Percentiles rank a stretch among this genome's conserved stretches.
Conservation (phyloP, 441 rosid species). For the Gossypium aridum region DNA sequence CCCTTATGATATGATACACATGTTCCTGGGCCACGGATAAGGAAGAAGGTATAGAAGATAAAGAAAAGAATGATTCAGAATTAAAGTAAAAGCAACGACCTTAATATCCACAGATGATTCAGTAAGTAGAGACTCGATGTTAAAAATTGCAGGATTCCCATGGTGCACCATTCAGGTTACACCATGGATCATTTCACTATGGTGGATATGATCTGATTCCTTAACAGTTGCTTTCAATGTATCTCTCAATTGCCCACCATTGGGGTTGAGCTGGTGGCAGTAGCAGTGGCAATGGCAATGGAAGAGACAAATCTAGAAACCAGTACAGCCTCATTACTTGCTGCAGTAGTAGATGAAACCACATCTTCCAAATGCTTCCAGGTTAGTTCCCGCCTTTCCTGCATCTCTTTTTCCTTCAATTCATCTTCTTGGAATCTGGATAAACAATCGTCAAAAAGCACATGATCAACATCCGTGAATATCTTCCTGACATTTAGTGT, state of each 20-base stretch:
- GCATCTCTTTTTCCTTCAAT: constrained; percentile 37
- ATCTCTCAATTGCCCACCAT: constrained; percentile 38
- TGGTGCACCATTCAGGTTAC: constrained; percentile 4
- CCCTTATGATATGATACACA: constrained; percentile 41
- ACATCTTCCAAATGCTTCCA: constrained; percentile 79
- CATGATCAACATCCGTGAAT: constrained; percentile 62
- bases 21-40: constrained; percentile 19
- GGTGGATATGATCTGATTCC: constrained; percentile 8
- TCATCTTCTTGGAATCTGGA: constrained; percentile 61
- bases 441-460: constrained; percentile 66
- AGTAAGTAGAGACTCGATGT: constrained; percentile 3
- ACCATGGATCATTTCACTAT: constrained; percentile 1
- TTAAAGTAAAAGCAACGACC: constrained; percentile 13
- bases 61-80: constrained; percentile 17
- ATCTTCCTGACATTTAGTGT: constrained; percentile 77
- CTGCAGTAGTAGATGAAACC: constrained; percentile 53
- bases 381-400: constrained; percentile 47
- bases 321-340: constrained; percentile 57
- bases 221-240: constrained; percentile 3
- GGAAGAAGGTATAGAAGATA: background rate
- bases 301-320: constrained; percentile 49
- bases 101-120: constrained; percentile 11
- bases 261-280: constrained; percentile 33
- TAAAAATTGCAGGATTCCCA: constrained; percentile 3
- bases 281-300: constrained; percentile 33